Base-by-base conservation (phyloP, 2,329 filamentous ascomycete species). In the Fusarium mundagurra region DNA sequence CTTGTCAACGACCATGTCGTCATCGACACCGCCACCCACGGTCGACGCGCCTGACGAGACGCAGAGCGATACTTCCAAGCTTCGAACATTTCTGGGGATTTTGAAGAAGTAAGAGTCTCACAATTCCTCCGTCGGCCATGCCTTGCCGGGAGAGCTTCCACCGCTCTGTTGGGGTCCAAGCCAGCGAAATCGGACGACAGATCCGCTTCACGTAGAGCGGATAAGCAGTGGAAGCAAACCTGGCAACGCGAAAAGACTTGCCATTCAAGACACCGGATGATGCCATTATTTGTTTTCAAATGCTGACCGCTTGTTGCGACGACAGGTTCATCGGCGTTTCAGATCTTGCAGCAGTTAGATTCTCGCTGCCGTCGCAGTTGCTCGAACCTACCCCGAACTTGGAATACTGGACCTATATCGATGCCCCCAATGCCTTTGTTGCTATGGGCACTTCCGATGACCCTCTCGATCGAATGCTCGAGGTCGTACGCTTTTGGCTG, bases 391-490 rank as follows among this genome's bases (percentile, higher is more conserved):
- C 94, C 8, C 96, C 96, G 60, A 99, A 99, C 83, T 87, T 99
- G 81, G 96, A 99, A 86, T 99, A 98, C 85, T 99, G 96, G 96
- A 97, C 97, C 80, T 99, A 99, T 81, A 88, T 99, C 81, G 96
- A 99, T 84, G 91, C 95, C 77, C 96, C 96, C 29, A 97, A 97
- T 83, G 94, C 95, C 54, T 98, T 99, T 74, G 85, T 91, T 74
- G 89, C 89, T 51, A 92, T 92, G 78, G 96, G 96, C 78, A 96
- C 96, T 78, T 96, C 96, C 24, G 93, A 98, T 77, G 94, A 98
- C 77, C 90, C 93, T 17, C 86, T 98, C 63, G 96, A 96, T 77
- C 94, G 96, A 77, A 98, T 98, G 94, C 89, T 99, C 59, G 95
- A 96, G 80, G 94, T 97, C 36, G 85, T 98, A 78, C 92, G 95